Conservation (phyloP, 495 filamentous ascomycete genomes). For the Neurospora pannonica region DNA sequence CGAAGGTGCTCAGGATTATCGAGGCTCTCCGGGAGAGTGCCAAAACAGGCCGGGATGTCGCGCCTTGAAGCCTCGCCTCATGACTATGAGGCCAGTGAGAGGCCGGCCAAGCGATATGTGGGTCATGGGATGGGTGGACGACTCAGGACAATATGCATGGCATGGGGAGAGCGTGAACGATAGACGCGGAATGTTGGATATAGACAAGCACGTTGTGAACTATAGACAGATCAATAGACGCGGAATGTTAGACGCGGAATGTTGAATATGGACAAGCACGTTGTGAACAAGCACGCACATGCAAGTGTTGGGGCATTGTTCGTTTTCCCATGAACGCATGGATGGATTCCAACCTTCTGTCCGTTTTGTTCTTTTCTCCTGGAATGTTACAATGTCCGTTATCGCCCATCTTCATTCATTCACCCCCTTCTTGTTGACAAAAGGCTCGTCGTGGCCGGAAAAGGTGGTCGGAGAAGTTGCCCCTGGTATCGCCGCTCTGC, state of each 20-base stretch:
- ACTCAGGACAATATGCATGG: neutral
- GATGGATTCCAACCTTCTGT: neutral
- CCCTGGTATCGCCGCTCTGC: neutral
- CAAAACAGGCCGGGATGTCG: conserved; percentile 51
- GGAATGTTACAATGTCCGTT: neutral
- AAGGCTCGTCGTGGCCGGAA: neutral
- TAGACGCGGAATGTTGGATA: neutral
- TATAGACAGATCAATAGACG: neutral
- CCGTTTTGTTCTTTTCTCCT: neutral
- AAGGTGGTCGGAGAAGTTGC: neutral
- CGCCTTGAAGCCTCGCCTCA: neutral
- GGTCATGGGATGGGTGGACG: neutral
- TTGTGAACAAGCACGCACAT: neutral
- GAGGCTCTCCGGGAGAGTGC: conserved; percentile 65
- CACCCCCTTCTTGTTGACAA: neutral
- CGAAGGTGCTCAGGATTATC: conserved; percentile 63
- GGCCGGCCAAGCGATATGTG: neutral
- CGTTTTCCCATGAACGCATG: neutral
- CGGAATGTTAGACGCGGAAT: neutral
- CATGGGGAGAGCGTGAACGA: neutral
- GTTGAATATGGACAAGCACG: neutral
- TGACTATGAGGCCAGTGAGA: neutral
- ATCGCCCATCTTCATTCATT: neutral
- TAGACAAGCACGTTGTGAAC: neutral
- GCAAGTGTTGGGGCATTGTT: neutral